Percentiles rank a stretch among this genome's conserved stretches.
Evolutionary conservation across 371 early-diverging fungal species (phyloP).

Genomic region (Nematocida major): DNA sequence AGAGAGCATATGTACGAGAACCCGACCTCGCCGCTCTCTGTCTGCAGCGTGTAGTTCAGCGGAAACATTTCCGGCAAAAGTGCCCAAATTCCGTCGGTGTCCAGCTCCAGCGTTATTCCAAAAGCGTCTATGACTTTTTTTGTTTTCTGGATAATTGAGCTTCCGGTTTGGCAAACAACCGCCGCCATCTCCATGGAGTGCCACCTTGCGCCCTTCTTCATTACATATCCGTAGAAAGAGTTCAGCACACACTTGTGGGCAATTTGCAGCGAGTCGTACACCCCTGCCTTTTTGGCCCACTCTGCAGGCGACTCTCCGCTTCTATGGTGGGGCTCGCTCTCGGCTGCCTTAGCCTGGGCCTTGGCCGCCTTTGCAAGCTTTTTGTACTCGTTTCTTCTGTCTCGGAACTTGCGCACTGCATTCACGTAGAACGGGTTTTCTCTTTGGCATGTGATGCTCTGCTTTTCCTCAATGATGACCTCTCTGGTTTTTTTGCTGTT

Average conservation of each 20-base stretch:
- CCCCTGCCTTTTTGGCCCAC: constrained; percentile 75
- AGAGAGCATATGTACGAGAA: constrained; percentile 88
- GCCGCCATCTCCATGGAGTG: constrained; percentile 99
- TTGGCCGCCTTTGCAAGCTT: constrained; percentile 80
- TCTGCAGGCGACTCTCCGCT: constrained; percentile 69
- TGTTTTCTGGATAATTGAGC: constrained; percentile 89
- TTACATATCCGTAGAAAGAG: constrained; percentile 98
- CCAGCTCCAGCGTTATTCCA: constrained; percentile 89
- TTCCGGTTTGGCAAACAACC: constrained; percentile 86
- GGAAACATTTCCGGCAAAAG: constrained; percentile 85
- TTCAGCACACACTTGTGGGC: constrained; percentile 93
- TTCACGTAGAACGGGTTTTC: constrained; percentile 98
- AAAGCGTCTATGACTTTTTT: constrained; percentile 80
- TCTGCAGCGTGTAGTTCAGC: constrained; percentile 70
- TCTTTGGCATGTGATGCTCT: constrained; percentile 78
- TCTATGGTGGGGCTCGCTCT: constrained; percentile 53
- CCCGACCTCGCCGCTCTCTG: constrained; percentile 68
- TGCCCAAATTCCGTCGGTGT: constrained; percentile 99
- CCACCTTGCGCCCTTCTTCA: constrained; percentile 98
- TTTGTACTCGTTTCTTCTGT: constrained; percentile 95
- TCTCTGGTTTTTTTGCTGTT: constrained; percentile 75
- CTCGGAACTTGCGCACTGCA: constrained; percentile 89
- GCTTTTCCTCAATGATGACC: constrained; percentile 45
- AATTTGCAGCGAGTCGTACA: constrained; percentile 89
- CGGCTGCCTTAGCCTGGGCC: constrained; percentile 71